These are phyloP conservation scores for Truncatella angustata DNA, from an alignment of 2,329 filamentous ascomycete species.

Conservation along the genomic window DNA sequence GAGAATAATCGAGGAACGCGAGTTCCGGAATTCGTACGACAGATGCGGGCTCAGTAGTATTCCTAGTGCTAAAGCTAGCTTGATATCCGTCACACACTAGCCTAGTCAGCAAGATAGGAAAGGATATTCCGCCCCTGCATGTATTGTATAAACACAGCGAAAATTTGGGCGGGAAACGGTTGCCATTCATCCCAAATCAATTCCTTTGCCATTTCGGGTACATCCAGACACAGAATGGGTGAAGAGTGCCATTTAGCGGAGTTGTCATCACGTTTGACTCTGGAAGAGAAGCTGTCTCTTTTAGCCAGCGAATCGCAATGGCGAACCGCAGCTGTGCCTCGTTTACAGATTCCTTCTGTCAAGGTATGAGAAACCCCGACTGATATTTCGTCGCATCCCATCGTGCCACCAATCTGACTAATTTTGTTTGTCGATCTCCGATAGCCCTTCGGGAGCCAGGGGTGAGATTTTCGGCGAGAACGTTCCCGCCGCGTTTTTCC, in stretches of 20 bases:
- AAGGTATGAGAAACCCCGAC: neutral
- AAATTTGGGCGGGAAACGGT: neutral
- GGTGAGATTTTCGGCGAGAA: constrained; percentile 68
- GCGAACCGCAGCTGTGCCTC: neutral
- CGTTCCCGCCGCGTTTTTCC: constrained; percentile 55
- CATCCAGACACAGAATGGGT: neutral
- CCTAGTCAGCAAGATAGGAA: neutral
- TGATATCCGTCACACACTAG: neutral
- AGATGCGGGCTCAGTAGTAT: no score
- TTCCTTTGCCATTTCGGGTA: neutral
- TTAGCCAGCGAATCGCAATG: neutral
- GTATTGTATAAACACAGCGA: no score
- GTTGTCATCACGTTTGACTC: neutral
- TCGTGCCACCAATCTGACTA: neutral
- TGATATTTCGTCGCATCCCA: no score
- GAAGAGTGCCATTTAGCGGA: neutral
- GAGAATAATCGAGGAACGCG: neutral
- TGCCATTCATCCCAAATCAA: neutral
- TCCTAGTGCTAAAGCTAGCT: neutral
- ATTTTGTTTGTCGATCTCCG: constrained; percentile 53
- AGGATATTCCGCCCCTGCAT: neutral
- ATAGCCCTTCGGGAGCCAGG: constrained; percentile 68
- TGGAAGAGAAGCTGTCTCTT: neutral
- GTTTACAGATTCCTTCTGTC: neutral
- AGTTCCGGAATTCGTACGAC: no score